A percentile compares a stretch with the other conserved stretches of the same genome.
Evolutionary conservation across 805 yeast species (phyloP).

Genomic region (Metschnikowia gelsemii): DNA sequence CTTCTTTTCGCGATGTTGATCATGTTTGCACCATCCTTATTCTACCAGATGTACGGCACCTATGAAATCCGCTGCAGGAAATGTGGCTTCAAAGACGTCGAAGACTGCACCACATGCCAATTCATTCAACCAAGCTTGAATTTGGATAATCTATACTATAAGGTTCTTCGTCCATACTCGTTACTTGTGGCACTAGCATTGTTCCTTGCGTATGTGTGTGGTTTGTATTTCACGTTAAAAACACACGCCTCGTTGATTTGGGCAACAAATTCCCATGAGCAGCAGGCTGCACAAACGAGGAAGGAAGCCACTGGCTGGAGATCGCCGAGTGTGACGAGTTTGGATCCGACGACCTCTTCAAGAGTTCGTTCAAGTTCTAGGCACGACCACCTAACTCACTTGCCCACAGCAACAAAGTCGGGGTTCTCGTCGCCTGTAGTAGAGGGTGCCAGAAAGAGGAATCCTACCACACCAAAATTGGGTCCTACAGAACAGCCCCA

Average conservation of each 20-base stretch:
- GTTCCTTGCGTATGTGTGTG: conserved; percentile 82
- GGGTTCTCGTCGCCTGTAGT: conserved; percentile 2
- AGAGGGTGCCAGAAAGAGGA: conserved; percentile 7
- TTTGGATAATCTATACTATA: conserved; percentile 62
- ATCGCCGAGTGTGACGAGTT: conserved; percentile 41
- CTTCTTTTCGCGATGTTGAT: conserved; percentile 84
- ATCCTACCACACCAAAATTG: conserved; percentile 5
- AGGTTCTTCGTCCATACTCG: conserved; percentile 79
- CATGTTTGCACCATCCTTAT: conserved; percentile 88
- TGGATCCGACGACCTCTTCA: conserved; percentile 18
- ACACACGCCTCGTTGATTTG: conserved; percentile 97
- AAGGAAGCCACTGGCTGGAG: conserved; percentile 27
- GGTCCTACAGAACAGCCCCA: conserved; percentile 1
- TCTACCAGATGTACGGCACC: conserved; percentile 86
- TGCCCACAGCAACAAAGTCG: not conserved
- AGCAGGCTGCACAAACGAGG: conserved; percentile 19
- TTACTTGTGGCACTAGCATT: conserved; percentile 75
- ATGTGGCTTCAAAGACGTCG: conserved; percentile 36
- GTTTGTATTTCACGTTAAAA: conserved; percentile 87
- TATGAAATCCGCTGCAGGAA: conserved; percentile 71
- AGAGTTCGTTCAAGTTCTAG: conserved; percentile 2
- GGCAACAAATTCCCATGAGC: conserved; percentile 55
- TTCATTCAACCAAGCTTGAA: conserved; percentile 75
- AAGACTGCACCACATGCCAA: conserved; percentile 67
- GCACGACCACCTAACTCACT: not conserved